Percentiles rank a stretch among this genome's conserved stretches.
Conservation (phyloP, 108 stramenopile species). For the Aurantiochytrium sp. region DNA sequence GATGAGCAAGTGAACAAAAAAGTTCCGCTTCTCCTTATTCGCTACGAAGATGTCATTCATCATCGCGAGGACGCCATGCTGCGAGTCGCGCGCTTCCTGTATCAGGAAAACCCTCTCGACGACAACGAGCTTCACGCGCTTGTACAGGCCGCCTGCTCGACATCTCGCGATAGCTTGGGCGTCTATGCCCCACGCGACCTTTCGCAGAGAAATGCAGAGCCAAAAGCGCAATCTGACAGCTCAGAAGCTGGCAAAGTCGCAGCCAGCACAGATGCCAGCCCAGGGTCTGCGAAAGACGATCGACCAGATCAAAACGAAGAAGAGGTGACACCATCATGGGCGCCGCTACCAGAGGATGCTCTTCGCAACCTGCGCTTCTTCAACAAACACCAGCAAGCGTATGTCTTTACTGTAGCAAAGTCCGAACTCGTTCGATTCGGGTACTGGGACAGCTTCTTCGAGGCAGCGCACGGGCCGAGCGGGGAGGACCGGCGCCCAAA, state of each 20-base stretch:
- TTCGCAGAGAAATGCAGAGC: no score
- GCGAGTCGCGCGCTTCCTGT: background rate
- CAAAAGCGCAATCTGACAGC: no score
- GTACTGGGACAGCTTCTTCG: background rate
- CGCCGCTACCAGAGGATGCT: background rate
- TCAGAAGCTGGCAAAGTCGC: background rate
- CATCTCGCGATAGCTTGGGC: background rate
- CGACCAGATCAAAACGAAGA: background rate
- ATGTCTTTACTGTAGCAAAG: background rate
- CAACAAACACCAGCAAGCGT: background rate
- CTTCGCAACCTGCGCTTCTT: background rate
- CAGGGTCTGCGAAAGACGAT: no score
- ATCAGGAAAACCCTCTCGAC: background rate
- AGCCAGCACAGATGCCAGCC: background rate
- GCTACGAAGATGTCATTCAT: conserved; percentile 16
- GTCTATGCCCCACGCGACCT: background rate
- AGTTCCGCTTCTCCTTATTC: background rate
- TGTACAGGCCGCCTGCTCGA: background rate
- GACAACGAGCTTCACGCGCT: background rate
- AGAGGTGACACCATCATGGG: background rate
- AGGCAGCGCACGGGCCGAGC: background rate
- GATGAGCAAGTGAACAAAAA: background rate
- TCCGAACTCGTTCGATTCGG: background rate
- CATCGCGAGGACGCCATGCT: background rate
- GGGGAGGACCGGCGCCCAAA: background rate